A percentile compares a stretch with the other conserved stretches of the same genome.
Evolutionary conservation across 495 filamentous ascomycete species (phyloP).

Genomic region (Aspergillus funiculosus): DNA sequence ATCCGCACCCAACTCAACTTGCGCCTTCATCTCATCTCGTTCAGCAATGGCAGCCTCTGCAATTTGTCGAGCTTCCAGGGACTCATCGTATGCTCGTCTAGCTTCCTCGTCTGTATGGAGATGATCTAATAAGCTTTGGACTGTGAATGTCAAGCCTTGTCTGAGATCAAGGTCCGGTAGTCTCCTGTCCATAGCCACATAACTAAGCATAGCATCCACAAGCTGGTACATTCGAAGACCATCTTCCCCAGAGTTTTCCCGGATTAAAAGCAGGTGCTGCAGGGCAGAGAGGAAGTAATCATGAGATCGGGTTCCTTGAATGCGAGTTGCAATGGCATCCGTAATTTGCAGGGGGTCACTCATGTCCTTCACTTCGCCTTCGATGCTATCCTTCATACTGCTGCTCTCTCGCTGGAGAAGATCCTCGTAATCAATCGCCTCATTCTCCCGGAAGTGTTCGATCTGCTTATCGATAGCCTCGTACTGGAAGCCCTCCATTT

Average conservation of each 20-base stretch:
- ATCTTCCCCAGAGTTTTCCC: slow-evolving; percentile 90
- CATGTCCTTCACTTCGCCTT: slow-evolving; percentile 89
- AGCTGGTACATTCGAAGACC: slow-evolving; percentile 94
- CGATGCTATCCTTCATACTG: slow-evolving; percentile 83
- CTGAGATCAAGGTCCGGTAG: slow-evolving; percentile 96
- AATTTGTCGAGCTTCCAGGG: slow-evolving; percentile 79
- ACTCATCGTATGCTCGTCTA: slow-evolving; percentile 83
- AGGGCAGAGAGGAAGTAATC: slow-evolving; percentile 95
- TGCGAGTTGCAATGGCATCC: slow-evolving; percentile 83
- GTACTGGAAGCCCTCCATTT: slow-evolving; percentile 99
- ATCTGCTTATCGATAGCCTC: slow-evolving; percentile 98
- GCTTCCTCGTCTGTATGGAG: slow-evolving; percentile 96
- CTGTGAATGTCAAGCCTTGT: slow-evolving; percentile 94
- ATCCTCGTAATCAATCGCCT: slow-evolving; percentile 97
- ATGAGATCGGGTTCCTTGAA: slow-evolving; percentile 75
- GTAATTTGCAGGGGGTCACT: slow-evolving; percentile 90
- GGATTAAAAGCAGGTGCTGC: slow-evolving; percentile 90
- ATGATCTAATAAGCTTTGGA: slow-evolving; percentile 89
- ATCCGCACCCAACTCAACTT: slow-evolving; percentile 88
- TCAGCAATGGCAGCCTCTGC: slow-evolving; percentile 94
- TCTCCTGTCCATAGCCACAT: slow-evolving; percentile 96
- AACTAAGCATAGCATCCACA: slow-evolving; percentile 95
- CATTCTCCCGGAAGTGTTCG: slow-evolving; percentile 86
- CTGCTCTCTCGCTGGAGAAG: slow-evolving; percentile 85
- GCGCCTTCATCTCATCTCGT: slow-evolving; percentile 91